Percentiles rank a stretch among this genome's conserved stretches.
Evolutionary conservation across 176 grass and related monocot genomes (phyloP).

Genomic region (Phoenix roebelenii): DNA sequence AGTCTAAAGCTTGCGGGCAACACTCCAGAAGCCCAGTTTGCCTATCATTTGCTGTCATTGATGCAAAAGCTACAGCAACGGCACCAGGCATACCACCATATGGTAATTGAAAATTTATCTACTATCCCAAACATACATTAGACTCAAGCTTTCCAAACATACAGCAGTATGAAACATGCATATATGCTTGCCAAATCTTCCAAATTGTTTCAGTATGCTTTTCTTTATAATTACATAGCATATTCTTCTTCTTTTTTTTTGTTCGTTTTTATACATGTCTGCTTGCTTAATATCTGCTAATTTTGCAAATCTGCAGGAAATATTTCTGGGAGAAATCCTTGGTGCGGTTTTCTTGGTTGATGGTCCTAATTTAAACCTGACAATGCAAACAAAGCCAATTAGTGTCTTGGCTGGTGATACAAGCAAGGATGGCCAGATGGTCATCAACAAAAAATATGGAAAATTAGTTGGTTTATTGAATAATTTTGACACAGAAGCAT

Average conservation of each 20-base stretch:
- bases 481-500: slow-evolving; percentile 32
- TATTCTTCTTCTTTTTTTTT: no score
- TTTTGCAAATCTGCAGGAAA: slow-evolving; percentile 26
- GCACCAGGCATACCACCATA: slow-evolving; percentile 5
- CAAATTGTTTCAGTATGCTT: no score
- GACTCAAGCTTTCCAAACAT: no score
- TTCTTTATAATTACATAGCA: no score
- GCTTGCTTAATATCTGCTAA: no score
- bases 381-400: slow-evolving; percentile 20
- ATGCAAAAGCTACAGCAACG: slow-evolving; percentile 5
- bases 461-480: slow-evolving; percentile 32
- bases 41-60: slow-evolving; percentile 10
- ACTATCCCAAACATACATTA: no score
- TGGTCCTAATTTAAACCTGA: slow-evolving; percentile 24
- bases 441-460: slow-evolving; percentile 14
- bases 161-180: no score
- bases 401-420: slow-evolving; percentile 18
- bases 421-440: slow-evolving; percentile 36
- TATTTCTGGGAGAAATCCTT: slow-evolving; percentile 60
- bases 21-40: slow-evolving; percentile 19
- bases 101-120: slow-evolving; percentile 7
- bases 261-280: no score
- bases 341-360: slow-evolving; percentile 55
- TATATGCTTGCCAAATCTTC: no score
- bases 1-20: neutral